Base-by-base conservation (phyloP, 2,329 filamentous ascomycete species). In the Neofusicoccum sp. region DNA sequence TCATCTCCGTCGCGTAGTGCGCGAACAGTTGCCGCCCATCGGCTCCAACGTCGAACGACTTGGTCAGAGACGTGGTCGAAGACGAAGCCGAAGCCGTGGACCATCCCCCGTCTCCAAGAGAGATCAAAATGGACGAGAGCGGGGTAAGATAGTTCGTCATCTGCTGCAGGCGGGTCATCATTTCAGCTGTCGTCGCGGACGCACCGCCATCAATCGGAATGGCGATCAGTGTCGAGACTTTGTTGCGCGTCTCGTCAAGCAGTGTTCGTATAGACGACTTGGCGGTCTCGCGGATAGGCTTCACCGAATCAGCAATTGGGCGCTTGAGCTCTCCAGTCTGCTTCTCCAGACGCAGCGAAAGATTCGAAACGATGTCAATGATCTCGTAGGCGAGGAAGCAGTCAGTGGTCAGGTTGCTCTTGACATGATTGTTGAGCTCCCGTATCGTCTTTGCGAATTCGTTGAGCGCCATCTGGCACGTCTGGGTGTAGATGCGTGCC, bases 361-460 rank as follows among this genome's bases (percentile, higher is more conserved):
- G 82, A 11, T 84, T 84, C 0, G 91, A 90, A 48, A 98, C 86
- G 63, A 97, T 90, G 69, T 96, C 93, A 33, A 96, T 90, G 33
- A 98, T 90, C 72, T 99, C 95, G 73, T 96, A 99, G 6, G 92
- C 92, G 51, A 99, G 83, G 73, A 91, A 98, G 75, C 93, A 98
- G 73, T 99, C 95, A 0, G 91, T 96, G 66, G 87, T 85, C 40
- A 97, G 79, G 70, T 97, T 93, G 41, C 84, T 80, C 71, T 93
- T 92, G 75, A 98, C 92, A 70, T 97, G 93, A 53, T 85, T 83
- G 73, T 98, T 97, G 33, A 99, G 82, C 69, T 98, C 93, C 30
- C 90, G 86, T 58, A 98, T 76, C 0, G 95, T 97, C 67, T 91
- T 87, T 5, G 89, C 87, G 67, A 98, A 89, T 69, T 96, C 92